Percentiles rank a stretch among this genome's conserved stretches.
Evolutionary conservation across 805 yeast species (phyloP).

Genomic region (Pichia paraexigua): DNA sequence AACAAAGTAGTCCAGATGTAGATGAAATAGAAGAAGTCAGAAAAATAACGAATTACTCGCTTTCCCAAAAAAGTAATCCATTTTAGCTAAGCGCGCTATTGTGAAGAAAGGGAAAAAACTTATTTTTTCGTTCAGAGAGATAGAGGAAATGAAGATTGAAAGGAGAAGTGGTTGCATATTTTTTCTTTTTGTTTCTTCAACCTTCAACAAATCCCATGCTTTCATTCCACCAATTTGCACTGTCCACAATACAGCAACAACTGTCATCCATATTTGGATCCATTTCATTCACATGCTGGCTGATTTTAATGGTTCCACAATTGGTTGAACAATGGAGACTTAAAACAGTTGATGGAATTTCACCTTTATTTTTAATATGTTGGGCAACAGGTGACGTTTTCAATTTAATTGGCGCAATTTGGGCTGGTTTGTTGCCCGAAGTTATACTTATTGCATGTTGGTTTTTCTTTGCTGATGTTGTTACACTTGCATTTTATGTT

Average conservation of each 20-base stretch:
- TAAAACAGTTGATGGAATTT: slow-evolving; percentile 69
- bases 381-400: slow-evolving; percentile 71
- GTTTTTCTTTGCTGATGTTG: slow-evolving; percentile 68
- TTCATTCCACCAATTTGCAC: background rate
- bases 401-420: slow-evolving; percentile 58
- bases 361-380: slow-evolving; percentile 54
- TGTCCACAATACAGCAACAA: slow-evolving; percentile 32
- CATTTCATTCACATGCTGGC: slow-evolving; percentile 71
- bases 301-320: slow-evolving; percentile 69
- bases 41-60: background rate
- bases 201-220: background rate
- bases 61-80: background rate
- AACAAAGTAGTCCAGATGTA: no score
- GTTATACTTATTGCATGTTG: slow-evolving; percentile 64
- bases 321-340: slow-evolving; percentile 73
- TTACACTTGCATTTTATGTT: slow-evolving; percentile 51
- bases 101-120: background rate
- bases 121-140: background rate
- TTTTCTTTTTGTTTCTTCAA: no score
- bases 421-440: slow-evolving; percentile 65
- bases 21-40: no score
- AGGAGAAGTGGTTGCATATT: no score
- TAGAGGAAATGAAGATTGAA: background rate
- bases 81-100: background rate
- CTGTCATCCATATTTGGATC: slow-evolving; percentile 64